These are phyloP conservation scores for Anisodus tanguticus DNA, from an alignment of 257 asterid genomes.

Conservation along the genomic window DNA sequence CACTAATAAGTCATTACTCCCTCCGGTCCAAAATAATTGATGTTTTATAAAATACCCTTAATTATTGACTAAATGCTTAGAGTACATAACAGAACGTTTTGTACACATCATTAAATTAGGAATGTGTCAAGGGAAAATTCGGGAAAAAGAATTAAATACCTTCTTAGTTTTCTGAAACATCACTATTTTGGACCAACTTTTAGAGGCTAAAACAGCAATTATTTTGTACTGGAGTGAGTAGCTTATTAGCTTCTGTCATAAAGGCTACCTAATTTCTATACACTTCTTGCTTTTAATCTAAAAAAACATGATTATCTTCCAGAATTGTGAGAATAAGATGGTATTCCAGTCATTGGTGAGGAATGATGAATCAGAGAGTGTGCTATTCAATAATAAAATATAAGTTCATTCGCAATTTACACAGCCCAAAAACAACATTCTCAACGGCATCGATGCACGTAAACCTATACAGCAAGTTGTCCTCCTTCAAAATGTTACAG, in stretches of 20 bases:
- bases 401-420: slow-evolving; percentile 12
- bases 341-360: not conserved
- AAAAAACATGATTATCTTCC: not conserved
- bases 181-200: too few species aligned
- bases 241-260: not conserved
- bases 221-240: not conserved
- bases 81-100: too few species aligned
- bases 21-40: too few species aligned
- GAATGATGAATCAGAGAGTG: not conserved
- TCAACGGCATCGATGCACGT: not conserved
- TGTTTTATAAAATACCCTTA: too few species aligned
- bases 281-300: slow-evolving; percentile 10
- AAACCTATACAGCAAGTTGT: not conserved
- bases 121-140: too few species aligned
- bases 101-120: too few species aligned
- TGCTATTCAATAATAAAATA: not conserved
- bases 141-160: too few species aligned
- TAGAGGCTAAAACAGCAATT: too few species aligned
- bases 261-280: not conserved
- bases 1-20: not conserved
- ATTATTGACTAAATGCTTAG: too few species aligned
- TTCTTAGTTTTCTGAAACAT: too few species aligned
- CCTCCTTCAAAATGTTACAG: not conserved
- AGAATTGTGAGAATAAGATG: slow-evolving; percentile 1
- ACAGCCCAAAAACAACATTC: not conserved